Evolutionary conservation across 2,329 filamentous ascomycete species (phyloP), one percentile per base, ranked within the genome.

Genomic region (Paecilomyces fulvus): DNA sequence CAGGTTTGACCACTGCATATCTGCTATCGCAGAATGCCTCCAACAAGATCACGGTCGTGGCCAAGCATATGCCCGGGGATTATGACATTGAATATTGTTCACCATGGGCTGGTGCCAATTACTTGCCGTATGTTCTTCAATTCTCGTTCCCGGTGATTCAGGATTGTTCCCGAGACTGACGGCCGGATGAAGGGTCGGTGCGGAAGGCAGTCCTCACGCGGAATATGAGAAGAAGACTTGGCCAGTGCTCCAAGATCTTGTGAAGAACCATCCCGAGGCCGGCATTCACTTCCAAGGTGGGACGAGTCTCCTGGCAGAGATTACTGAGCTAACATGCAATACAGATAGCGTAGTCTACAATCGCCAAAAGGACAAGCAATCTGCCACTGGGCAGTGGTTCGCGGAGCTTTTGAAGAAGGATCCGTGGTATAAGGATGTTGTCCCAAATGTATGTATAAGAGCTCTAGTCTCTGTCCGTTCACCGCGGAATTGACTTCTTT

Each of bases 31-130:
- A 78, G 58, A 79, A 84, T 63, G 71, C 75, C 4, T 65, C 73
- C 10, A 80, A 85, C 62, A 75, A 77, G 25, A 74, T 95, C 61
- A 91, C 88, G 0, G 78, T 95, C 33, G 77, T 90, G 30, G 87
- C 90, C 4, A 95, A 92, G 67, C 88, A 95, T 69, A 94, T 96
- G 87, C 92, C 92, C 0, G 92, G 92, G 33, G 92, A 96, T 75
- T 94, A 92, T 72, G 88, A 92, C 62, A 87, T 92, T 63, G 88
- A 95, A 77, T 96, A 96, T 70, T 86, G 89, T 0, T 95, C 89
- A 5, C 90, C 90, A 0, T 95, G 89, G 88, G 90, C 90, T 3
- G 90, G 90, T 12, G 90, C 90, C 59, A 92, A 94, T 67, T 86
- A 85, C 66, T 71, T 87, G 58, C 90, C 88, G 85, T 89, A 65